phyloP scores from a whole-genome alignment of 805 yeast genomes.

The Candida krabiensis region DNA sequence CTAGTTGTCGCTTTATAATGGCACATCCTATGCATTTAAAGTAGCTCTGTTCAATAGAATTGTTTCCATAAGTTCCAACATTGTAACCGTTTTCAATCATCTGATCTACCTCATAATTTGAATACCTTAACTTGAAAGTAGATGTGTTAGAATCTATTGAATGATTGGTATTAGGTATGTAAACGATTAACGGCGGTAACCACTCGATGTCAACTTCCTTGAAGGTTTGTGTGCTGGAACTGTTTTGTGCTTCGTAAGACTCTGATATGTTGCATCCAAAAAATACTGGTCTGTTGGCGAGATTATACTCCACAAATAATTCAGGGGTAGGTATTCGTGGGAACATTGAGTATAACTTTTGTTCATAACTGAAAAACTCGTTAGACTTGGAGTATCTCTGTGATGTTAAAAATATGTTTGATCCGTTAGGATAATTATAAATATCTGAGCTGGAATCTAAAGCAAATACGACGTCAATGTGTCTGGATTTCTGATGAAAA shows the following conservation, averaged over 20 bases:
- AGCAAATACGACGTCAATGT: conserved; percentile 40
- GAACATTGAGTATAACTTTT: conserved; percentile 26
- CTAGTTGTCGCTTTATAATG: conserved; percentile 51
- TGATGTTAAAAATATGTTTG: conserved; percentile 43
- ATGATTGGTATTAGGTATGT: conserved; percentile 45
- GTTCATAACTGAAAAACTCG: conserved; percentile 5
- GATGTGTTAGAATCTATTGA: conserved; percentile 52
- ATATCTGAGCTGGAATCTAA: conserved; percentile 51
- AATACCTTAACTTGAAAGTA: conserved; percentile 56
- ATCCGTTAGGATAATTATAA: conserved; percentile 60
- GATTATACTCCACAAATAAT: conserved; percentile 20
- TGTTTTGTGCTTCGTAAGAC: conserved; percentile 27
- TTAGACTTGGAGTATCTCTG: conserved; percentile 26
- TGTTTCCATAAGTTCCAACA: conserved; percentile 47
- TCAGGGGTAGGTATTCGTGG: conserved; percentile 38
- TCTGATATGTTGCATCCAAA: conserved; percentile 41
- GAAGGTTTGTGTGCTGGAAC: conserved; percentile 3
- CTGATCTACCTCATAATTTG: conserved; percentile 38
- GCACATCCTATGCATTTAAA: conserved; percentile 58
- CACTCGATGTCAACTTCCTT: conserved; percentile 14
- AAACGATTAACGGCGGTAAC: conserved; percentile 55
- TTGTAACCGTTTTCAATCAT: conserved; percentile 55
- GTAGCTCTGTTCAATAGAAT: conserved; percentile 36
- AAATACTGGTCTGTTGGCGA: conserved; percentile 35
- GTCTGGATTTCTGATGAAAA: conserved; percentile 36